Evolutionary conservation across 768 basidiomycete species (phyloP).

Genomic region (Gloeophyllum trabeum): DNA sequence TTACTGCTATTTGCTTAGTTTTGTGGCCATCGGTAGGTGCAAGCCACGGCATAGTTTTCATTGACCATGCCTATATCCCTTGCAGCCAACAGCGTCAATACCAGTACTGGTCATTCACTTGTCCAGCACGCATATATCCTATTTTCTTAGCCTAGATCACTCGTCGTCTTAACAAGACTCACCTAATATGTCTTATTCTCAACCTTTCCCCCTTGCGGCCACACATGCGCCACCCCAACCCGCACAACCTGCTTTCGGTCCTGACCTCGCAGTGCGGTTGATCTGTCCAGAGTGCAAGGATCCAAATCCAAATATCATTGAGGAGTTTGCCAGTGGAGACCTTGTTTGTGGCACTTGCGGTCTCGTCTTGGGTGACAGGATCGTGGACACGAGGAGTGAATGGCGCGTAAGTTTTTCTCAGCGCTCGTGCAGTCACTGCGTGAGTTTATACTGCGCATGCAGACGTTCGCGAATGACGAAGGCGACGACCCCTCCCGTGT

Average conservation of each 20-base stretch:
- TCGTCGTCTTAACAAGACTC: no score
- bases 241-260: constrained; percentile 54
- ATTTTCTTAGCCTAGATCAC: no score
- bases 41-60: no score
- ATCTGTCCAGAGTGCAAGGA: constrained; percentile 95
- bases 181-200: constrained; percentile 65
- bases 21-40: no score
- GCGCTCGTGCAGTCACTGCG: constrained; percentile 11
- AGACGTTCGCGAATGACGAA: constrained; percentile 99
- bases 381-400: constrained; percentile 97
- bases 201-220: constrained; percentile 73
- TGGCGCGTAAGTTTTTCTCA: constrained; percentile 68
- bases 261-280: constrained; percentile 78
- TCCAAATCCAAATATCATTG: constrained; percentile 88
- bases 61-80: no score
- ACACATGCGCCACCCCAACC: constrained; percentile 33
- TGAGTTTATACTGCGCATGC: constrained; percentile 16
- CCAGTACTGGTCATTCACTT: no score
- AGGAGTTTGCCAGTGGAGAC: constrained; percentile 97
- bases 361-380: constrained; percentile 88
- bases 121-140: no score
- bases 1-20: no score
- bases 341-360: constrained; percentile 92
- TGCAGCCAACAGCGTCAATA: no score
- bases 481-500: constrained; percentile 99